Conservation (phyloP, 2,329 filamentous ascomycete genomes). For the Xylariales sp. region DNA sequence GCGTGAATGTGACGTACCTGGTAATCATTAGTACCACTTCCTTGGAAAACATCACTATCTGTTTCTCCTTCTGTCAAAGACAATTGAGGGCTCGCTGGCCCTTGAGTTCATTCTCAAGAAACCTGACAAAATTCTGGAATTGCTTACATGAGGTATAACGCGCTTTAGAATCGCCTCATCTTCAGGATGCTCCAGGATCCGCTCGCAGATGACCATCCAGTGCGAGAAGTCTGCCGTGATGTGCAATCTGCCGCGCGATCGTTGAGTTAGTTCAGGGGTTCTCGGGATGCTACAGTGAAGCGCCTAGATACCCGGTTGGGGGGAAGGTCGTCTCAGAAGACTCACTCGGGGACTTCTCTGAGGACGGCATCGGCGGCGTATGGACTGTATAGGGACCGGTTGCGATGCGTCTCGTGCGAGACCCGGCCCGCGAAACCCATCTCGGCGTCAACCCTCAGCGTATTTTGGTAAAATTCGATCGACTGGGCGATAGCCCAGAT, state of each 20-base stretch:
- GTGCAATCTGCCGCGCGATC: constrained; percentile 16
- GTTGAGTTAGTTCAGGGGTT: too few relatives aligned
- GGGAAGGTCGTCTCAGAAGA: neutral
- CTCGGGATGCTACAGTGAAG: neutral
- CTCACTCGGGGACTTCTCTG: constrained; percentile 23
- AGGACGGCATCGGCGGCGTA: constrained; percentile 22
- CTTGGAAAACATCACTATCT: too few relatives aligned
- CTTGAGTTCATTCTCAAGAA: too few relatives aligned
- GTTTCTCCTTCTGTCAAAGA: too few relatives aligned
- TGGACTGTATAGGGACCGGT: constrained; percentile 26
- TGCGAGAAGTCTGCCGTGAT: constrained; percentile 22
- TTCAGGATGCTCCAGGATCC: constrained; percentile 15
- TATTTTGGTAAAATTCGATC: constrained; percentile 25
- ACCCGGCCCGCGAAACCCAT: constrained; percentile 23
- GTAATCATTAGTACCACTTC: too few relatives aligned
- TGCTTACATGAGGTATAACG: constrained; percentile 26
- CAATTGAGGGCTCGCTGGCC: too few relatives aligned
- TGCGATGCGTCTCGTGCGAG: constrained; percentile 28
- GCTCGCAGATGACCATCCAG: constrained; percentile 17
- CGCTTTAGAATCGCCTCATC: constrained; percentile 12
- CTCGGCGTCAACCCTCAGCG: constrained; percentile 23
- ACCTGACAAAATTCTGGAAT: too few relatives aligned
- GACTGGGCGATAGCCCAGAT: constrained; percentile 25
- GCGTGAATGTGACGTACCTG: constrained; percentile 30
- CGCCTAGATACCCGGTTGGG: neutral